Percentiles rank a stretch among this genome's conserved stretches.
Evolutionary conservation across 2,329 filamentous ascomycete species (phyloP).

Genomic region (Hypoxylon sp.): DNA sequence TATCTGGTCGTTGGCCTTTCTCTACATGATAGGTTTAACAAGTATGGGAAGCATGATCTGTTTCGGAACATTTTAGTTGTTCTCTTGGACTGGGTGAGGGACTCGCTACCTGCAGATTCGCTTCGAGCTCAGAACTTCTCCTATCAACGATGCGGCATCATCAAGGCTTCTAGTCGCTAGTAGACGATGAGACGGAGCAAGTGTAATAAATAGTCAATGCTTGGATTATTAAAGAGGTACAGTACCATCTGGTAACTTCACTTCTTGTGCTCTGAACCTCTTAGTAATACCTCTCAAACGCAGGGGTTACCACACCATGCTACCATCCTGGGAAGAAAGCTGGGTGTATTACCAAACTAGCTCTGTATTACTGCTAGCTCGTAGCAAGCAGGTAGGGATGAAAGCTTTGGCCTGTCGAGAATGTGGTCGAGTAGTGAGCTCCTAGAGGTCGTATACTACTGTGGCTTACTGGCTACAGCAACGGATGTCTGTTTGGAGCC

Average conservation of each 20-base stretch:
- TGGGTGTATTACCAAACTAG: not conserved
- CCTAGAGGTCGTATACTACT: constrained; percentile 10
- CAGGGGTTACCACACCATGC: not conserved
- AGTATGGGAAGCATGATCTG: too few species aligned
- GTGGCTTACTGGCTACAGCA: constrained; percentile 12
- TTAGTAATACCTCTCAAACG: not conserved
- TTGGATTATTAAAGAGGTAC: not conserved
- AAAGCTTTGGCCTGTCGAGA: not conserved
- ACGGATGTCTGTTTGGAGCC: constrained; percentile 13
- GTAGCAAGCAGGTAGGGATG: not conserved
- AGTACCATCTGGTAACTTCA: not conserved
- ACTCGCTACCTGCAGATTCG: not conserved
- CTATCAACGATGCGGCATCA: not conserved
- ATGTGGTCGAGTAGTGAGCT: not conserved
- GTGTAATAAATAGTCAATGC: not conserved
- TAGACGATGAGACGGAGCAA: not conserved
- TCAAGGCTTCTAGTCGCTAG: not conserved
- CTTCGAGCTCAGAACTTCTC: not conserved
- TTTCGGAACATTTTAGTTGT: not conserved
- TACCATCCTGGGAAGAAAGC: not conserved
- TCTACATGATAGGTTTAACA: not conserved
- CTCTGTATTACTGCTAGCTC: not conserved
- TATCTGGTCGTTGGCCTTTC: not conserved
- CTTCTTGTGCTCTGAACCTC: too few species aligned
- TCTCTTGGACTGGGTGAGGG: not conserved